Evolutionary conservation across 169 alveolate species (phyloP).

Genomic region (Besnoitia besnoiti): DNA sequence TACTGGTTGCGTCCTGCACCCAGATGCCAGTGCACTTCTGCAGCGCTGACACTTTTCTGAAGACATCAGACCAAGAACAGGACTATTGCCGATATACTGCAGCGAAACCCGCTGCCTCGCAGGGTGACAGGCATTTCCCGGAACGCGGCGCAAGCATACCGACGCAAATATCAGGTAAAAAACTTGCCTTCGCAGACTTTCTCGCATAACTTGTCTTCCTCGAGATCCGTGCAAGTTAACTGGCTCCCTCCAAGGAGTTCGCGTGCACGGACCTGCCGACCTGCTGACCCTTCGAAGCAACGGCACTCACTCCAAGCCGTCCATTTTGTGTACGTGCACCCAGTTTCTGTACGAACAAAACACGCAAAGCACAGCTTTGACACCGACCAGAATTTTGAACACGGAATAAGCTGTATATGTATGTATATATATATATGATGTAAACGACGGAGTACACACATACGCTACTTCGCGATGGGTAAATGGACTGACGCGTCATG

Average conservation of each 20-base stretch:
- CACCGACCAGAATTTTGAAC: neutral
- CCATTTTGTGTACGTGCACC: slow-evolving; percentile 57
- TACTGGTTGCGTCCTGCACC: no score
- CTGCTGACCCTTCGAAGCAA: neutral
- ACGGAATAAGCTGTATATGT: neutral
- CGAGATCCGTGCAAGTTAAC: slow-evolving; percentile 29
- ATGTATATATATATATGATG: neutral
- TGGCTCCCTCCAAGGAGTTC: neutral
- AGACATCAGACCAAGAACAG: no score
- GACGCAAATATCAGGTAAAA: no score
- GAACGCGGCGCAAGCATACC: no score
- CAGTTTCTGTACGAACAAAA: neutral
- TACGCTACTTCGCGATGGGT: no score
- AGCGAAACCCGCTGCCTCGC: no score
- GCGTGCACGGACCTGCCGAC: neutral
- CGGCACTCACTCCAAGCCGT: slow-evolving; percentile 46
- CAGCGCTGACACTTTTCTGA: no score
- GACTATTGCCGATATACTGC: no score
- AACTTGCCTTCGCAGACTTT: neutral
- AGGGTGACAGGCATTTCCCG: no score
- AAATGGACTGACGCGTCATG: no score
- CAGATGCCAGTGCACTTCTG: no score
- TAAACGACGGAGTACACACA: no score
- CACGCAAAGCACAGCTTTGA: neutral
- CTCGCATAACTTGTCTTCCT: slow-evolving; percentile 15